These are phyloP conservation scores for Skeletonema marinoi DNA, from an alignment of 108 stramenopile genomes.

Conservation along the genomic window DNA sequence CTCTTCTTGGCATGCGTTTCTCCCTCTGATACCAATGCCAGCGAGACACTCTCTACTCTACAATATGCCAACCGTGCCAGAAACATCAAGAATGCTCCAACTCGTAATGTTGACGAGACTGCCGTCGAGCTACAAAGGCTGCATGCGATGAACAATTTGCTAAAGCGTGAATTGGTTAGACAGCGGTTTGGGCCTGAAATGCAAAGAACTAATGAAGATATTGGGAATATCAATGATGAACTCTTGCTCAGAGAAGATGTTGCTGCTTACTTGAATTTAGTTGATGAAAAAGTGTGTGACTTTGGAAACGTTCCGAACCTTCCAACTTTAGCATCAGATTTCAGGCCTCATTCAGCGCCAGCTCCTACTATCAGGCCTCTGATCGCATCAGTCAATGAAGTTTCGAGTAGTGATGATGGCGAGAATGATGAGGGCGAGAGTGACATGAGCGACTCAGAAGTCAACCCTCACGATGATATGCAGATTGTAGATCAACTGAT, in stretches of 20 bases:
- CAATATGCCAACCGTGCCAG: constrained; percentile 96
- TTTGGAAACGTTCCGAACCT: constrained; percentile 8
- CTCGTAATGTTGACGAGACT: constrained; percentile 85
- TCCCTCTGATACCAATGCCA: constrained; percentile 90
- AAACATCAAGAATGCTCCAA: constrained; percentile 91
- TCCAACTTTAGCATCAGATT: neutral
- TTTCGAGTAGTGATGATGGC: constrained; percentile 62
- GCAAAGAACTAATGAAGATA: constrained; percentile 61
- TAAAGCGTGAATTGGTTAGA: constrained; percentile 76
- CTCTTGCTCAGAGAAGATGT: constrained; percentile 66
- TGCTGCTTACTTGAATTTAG: constrained; percentile 54
- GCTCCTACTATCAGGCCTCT: neutral
- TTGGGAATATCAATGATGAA: constrained; percentile 55
- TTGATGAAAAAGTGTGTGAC: constrained; percentile 49
- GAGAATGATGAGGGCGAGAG: constrained; percentile 52
- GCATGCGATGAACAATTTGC: constrained; percentile 53
- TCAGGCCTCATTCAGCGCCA: neutral
- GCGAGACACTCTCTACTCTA: constrained; percentile 94
- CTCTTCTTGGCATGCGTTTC: constrained; percentile 93
- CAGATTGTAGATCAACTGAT: constrained; percentile 82
- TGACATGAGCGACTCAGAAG: constrained; percentile 2
- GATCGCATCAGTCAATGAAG: constrained; percentile 45
- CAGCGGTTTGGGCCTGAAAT: constrained; percentile 46
- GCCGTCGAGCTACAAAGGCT: constrained; percentile 85
- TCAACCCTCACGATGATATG: constrained; percentile 85